Percentiles rank a stretch among this genome's conserved stretches.
Evolutionary conservation across 495 filamentous ascomycete genomes (phyloP).

Genomic region (Neurospora africana): DNA sequence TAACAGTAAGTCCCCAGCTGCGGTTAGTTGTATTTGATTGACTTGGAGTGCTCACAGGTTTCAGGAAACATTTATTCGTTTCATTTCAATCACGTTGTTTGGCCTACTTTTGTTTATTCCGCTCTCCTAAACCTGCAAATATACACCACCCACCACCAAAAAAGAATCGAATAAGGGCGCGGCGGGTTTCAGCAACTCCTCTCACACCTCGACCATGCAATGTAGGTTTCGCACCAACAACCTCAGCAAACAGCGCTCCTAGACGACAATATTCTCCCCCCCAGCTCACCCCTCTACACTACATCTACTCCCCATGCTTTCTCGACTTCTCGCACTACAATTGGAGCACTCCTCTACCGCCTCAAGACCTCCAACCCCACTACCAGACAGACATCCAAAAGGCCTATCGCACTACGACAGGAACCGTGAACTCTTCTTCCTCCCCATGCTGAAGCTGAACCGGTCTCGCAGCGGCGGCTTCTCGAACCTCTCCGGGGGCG

Average conservation of each 20-base stretch:
- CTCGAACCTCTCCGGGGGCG: slow-evolving; percentile 1
- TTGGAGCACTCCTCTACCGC: background rate
- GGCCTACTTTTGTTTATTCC: background rate
- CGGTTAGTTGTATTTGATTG: no score
- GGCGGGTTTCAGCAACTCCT: background rate
- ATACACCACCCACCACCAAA: background rate
- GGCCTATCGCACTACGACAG: slow-evolving; percentile 17
- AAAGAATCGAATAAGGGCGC: background rate
- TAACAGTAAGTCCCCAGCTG: background rate
- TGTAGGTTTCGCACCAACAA: background rate
- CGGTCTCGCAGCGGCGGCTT: slow-evolving; percentile 32
- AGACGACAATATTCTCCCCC: background rate
- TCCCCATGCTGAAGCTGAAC: slow-evolving; percentile 48
- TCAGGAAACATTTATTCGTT: background rate
- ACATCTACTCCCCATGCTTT: background rate
- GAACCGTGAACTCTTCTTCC: slow-evolving; percentile 47
- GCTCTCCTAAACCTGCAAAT: background rate
- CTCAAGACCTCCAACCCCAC: background rate
- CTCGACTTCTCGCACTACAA: background rate
- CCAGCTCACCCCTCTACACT: background rate
- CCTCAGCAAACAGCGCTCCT: no score
- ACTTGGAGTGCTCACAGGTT: no score
- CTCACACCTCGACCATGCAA: background rate
- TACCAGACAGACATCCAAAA: background rate
- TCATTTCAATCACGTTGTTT: background rate